Evolutionary conservation across 805 yeast species (phyloP), one percentile per base, ranked within the genome.

Genomic region (Candida railenensis): DNA sequence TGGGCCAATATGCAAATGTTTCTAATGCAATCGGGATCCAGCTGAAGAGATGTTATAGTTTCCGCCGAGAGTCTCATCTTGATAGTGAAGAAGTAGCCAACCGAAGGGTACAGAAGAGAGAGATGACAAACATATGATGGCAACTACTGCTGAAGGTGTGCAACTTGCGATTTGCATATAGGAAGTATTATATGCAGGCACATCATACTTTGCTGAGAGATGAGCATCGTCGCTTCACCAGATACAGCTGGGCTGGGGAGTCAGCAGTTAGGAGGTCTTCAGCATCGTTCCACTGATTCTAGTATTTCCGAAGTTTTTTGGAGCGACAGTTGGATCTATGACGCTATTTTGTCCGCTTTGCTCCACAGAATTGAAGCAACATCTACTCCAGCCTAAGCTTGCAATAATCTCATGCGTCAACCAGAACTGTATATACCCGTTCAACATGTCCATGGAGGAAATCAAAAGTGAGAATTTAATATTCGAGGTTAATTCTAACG

Each of bases 1-100:
- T 94, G 99, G 0, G 99, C 99, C 42, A 94, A 74, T 50, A 94
- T 89, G 67, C 99, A 94, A 38, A 94, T 89, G 65, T 94, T 94
- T 50, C 99, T 76, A 25, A 92, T 82, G 50, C 81, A 72, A 14
- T 77, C 67, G 0, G 96, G 82, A 52, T 85, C 79, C 53, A 74
- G 74, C 63, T 92, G 97, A 16, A 90, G 69, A 52, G 79, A 65
- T 28, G 78, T 74, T 30, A 89, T 77, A 25, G 83, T 82, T 34
- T 81, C 84, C 3, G 85, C 74, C 2, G 87, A 77, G 20, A 88
- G 74, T 63, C 78, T 80, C 80, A 81, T 73, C 8, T n/a, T 34
- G 9, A 33, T 41, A 40, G 40, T 34, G 18, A 34, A 34, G 37
- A 34, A 18, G 20, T 7, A 18, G 20, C 14, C 37, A n/a, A n/a